A percentile compares a stretch with the other conserved stretches of the same genome.
Evolutionary conservation across 2,329 filamentous ascomycete genomes (phyloP).

Genomic region (Nemania abortiva): DNA sequence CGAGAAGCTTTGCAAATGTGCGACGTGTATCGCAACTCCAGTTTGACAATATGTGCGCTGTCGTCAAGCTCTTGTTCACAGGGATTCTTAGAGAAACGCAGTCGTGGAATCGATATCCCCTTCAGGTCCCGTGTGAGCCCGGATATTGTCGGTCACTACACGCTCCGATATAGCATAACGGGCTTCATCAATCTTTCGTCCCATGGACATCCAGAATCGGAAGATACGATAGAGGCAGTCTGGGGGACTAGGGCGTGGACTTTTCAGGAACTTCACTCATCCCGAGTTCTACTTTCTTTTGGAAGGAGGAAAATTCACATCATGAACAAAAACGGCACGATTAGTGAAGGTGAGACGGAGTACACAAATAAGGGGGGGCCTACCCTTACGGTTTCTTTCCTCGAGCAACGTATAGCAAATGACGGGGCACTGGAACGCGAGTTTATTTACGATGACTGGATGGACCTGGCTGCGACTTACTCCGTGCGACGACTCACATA

Average conservation of each 20-base stretch:
- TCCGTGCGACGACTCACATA: not conserved
- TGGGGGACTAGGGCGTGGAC: slow-evolving; percentile 14
- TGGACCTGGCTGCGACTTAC: not conserved
- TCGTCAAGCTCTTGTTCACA: not conserved
- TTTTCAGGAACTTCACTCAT: slow-evolving; percentile 8
- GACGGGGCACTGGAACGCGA: not conserved
- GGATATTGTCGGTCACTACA: slow-evolving; percentile 10
- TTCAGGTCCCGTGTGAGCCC: slow-evolving; percentile 1
- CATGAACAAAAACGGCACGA: not conserved
- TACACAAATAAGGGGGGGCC: not conserved
- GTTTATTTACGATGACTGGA: slow-evolving; percentile 1
- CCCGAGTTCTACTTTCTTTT: not conserved
- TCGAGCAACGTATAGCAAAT: not conserved
- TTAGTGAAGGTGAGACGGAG: slow-evolving; percentile 7
- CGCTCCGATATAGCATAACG: not conserved
- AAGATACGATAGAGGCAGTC: not conserved
- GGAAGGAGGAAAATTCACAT: slow-evolving; percentile 3
- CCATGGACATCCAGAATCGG: not conserved
- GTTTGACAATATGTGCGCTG: not conserved
- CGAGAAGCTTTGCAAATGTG: slow-evolving; percentile 1
- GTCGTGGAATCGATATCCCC: slow-evolving; percentile 4
- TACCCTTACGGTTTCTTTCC: not conserved
- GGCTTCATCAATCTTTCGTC: not conserved
- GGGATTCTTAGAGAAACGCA: not conserved
- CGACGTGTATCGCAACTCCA: not conserved